phyloP scores from a whole-genome alignment of 2,329 filamentous ascomycete species.

The Cytospora leucostoma region DNA sequence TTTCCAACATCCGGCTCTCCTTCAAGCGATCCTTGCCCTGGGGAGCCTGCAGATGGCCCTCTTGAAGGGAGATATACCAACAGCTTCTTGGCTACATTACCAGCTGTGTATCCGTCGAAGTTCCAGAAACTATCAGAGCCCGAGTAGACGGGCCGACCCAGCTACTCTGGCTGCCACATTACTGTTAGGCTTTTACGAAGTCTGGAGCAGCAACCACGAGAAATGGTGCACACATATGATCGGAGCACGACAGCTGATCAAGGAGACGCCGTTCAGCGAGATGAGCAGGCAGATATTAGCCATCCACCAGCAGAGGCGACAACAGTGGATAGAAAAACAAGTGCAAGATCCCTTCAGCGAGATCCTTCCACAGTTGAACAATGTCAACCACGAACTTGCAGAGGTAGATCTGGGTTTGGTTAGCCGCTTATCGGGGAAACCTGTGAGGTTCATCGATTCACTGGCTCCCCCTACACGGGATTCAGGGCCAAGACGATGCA shows the following conservation, averaged over 20 bases:
- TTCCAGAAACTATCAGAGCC: conserved; percentile 71
- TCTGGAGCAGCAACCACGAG: conserved; percentile 89
- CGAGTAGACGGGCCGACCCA: conserved; percentile 68
- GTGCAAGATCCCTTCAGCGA: conserved; percentile 29
- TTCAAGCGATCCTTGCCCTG: conserved; percentile 88
- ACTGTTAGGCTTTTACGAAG: conserved; percentile 87
- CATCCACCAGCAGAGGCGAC: conserved; percentile 50
- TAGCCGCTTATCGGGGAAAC: conserved; percentile 43
- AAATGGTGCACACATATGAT: conserved; percentile 95
- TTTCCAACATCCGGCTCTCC: conserved; percentile 78
- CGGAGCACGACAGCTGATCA: conserved; percentile 78
- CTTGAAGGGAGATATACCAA: conserved; percentile 71
- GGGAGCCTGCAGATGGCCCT: conserved; percentile 86
- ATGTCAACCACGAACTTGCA: conserved; percentile 37
- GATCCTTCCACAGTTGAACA: conserved; percentile 31
- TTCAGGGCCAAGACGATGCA: conserved; percentile 32
- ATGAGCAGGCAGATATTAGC: conserved; percentile 72
- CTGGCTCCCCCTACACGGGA: conserved; percentile 23
- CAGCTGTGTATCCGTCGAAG: conserved; percentile 80
- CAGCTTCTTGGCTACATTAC: conserved; percentile 88
- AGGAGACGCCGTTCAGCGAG: conserved; percentile 75
- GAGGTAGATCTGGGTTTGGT: conserved; percentile 47
- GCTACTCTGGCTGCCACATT: conserved; percentile 87
- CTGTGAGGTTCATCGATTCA: conserved; percentile 34
- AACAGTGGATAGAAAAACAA: conserved; percentile 24